Base-by-base conservation (phyloP, 139 green algal genomes). In the Asterochloris sp. region DNA sequence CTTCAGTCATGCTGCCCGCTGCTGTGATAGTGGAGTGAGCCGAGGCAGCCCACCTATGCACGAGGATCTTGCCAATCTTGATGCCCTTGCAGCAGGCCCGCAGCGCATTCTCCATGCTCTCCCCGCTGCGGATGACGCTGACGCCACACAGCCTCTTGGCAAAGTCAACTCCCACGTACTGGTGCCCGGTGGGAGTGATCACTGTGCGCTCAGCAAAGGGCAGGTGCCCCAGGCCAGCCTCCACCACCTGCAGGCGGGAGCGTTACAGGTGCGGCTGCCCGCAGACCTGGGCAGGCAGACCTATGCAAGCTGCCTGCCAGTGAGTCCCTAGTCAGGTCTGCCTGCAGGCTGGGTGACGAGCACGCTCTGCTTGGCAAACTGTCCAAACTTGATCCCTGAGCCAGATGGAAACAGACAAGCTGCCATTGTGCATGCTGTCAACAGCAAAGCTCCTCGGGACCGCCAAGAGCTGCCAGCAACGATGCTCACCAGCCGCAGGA, bases 1-100 rank as follows among this genome's bases (percentile, higher is more conserved):
- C 4, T 54, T 2, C 38, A 54, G 4, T 54, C 6, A 6, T 6
- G 38, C 38, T 54, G 38, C 38, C 38, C 4, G 38, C 38, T 54
- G 38, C 38, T 54, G 38, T 54, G 2, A 6, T 6, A 54, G 6
- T 54, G 38, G 4, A 54, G 38, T 54, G 38, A 54, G 38, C 38
- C 38, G 6, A 54, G 38, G 38, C 38, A 54, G 38, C 38, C 38
- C 62, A 86, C 87, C 91, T 87, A 84, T 96, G 91, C 71, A 99
- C 92, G 62, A 99, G 90, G 64, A 99, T 98, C 89, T 99, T 99
- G 80, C 97, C 97, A 47, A 99, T 96, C 89, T 98, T 98, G 89
- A 99, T 96, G 75, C 96, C 95, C 83, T 99, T 98, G 88, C 95
- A 98, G 91, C 97, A 99, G 74, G 94, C 96, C 12, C 96, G 85